Evolutionary conservation across 1,284 basidiomycete species (phyloP), one percentile per base, ranked within the genome.

Genomic region (Moesziomyces globuligerus): DNA sequence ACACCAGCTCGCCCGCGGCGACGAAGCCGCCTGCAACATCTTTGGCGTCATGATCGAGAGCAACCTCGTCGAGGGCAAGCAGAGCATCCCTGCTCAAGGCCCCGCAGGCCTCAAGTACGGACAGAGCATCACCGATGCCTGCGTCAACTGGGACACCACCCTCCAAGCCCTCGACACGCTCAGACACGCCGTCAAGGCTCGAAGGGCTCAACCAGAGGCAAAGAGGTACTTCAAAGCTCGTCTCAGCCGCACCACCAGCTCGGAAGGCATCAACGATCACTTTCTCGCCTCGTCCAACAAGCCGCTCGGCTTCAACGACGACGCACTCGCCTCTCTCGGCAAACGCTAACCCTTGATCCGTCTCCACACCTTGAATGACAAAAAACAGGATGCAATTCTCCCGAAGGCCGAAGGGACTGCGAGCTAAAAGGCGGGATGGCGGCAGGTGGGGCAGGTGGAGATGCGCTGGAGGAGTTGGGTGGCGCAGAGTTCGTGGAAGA

Each of bases 31-130:
- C 3, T 70, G 71, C 48, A 87, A 88, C 80, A 93, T 98, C 74
- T 90, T 96, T 87, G 95, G 95, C 59, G 93, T 96, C 62, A 98
- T 98, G 96, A 87, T 98, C 66, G 96, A 98, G 84, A 92, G 90
- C 45, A 95, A 98, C 83, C 86, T 98, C 57, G 87, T 91, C 44
- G 94, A 75, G 25, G 79, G 79, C 28, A 76, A 78, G 34, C 79
- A 81, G 54, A 62, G 36, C n/a, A 79, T 81, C 55, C 79, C 79
- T 0, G 20, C 65, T 3, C 15, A 40, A 5, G 79, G 79, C 4
- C 79, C 79, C 2, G 48, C 59, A 6, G 66, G 38, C 9, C 62
- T 81, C 11, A 76, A 45, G 29, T 76, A 76, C 53, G 79, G 79
- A 7, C 73, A 80, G 60, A 71, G 65, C 21, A 76, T 81, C 38